Evolutionary conservation across 148 eudicot genomes (phyloP), one percentile per base, ranked within the genome.

Genomic region (Silene conica): DNA sequence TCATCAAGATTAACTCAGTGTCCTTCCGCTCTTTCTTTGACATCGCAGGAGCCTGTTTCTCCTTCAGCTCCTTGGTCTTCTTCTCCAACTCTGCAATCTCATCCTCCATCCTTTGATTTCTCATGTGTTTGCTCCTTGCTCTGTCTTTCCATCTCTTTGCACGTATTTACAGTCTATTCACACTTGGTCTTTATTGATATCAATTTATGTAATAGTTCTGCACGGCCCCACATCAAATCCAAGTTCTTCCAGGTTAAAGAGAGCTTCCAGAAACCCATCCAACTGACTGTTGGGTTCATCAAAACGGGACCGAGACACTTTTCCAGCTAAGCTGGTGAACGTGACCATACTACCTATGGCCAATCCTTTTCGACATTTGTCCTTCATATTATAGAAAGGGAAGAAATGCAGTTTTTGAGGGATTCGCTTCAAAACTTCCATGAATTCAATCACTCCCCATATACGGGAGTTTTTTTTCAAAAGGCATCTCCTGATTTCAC

Each of bases 301-400:
- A 60, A 86, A 75, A 41, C 34, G 79, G 67, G 90, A 76, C 75
- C 69, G 77, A 3, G 82, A 80, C 52, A 86, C 77, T 68, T 73
- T 84, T 61, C 85, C 88, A 11, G 85, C 91, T 65, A 86, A 73
- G 31, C 85, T 84, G 43, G 88, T 70, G 73, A 87, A 93, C 23
- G 86, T 89, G n/a, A 93, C 92, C 98, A 93, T 93, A 59, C 59
- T 75, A 13, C 92, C 97, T 65, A 93, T 83, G 46, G 98, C 98
- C 78, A 87, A 77, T 41, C 95, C 98, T 85, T 93, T 95, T 2
- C 98, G 90, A 28, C 80, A 69, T 77, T 85, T 80, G 72, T 86
- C 87, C 76, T 84, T 84, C 38, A 68, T 69, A 11, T 79, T 71
- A 56, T 80, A 75, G 73, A 93, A 71, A 23, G 97, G 88, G 4